Evolutionary conservation across 2,329 filamentous ascomycete genomes (phyloP).

Genomic region (Pseudogymnoascus verrucosus): DNA sequence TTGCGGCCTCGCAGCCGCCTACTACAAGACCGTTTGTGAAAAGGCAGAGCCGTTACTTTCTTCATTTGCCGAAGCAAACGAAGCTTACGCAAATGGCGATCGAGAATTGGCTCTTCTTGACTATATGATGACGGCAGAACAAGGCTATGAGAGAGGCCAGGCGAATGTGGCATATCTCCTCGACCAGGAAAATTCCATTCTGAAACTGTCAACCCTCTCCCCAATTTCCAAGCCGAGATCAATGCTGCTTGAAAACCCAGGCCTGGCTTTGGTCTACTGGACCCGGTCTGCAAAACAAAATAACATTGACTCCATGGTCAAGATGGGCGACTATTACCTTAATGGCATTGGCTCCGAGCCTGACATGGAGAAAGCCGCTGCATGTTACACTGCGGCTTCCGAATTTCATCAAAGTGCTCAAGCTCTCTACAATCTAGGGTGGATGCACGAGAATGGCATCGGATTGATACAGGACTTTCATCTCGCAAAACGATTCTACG

Average conservation of each 20-base stretch:
- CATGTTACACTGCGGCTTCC: slow-evolving; percentile 86
- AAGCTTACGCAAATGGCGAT: slow-evolving; percentile 56
- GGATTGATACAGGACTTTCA: slow-evolving; percentile 93
- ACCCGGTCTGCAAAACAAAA: slow-evolving; percentile 87
- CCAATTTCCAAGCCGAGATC: slow-evolving; percentile 30
- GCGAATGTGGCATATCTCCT: slow-evolving; percentile 66
- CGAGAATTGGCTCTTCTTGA: slow-evolving; percentile 55
- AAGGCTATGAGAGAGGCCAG: slow-evolving; percentile 63
- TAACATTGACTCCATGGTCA: slow-evolving; percentile 89
- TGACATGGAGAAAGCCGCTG: slow-evolving; percentile 78
- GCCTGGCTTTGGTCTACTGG: slow-evolving; percentile 70
- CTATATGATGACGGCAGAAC: slow-evolving; percentile 66
- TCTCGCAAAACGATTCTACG: slow-evolving; percentile 92
- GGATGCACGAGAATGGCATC: slow-evolving; percentile 98
- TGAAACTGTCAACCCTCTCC: slow-evolving; percentile 35
- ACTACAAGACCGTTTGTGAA: slow-evolving; percentile 57
- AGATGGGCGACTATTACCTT: slow-evolving; percentile 98
- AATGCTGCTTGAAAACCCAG: slow-evolving; percentile 46
- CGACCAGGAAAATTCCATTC: slow-evolving; percentile 50
- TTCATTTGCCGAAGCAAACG: slow-evolving; percentile 58
- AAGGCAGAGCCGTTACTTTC: slow-evolving; percentile 49
- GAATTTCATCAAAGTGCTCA: slow-evolving; percentile 90
- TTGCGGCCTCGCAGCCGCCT: slow-evolving; percentile 58
- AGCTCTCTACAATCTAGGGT: slow-evolving; percentile 92
- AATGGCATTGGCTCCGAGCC: slow-evolving; percentile 64